Conservation (phyloP, 1,284 basidiomycete genomes). For the Pisolithus thermaeus region DNA sequence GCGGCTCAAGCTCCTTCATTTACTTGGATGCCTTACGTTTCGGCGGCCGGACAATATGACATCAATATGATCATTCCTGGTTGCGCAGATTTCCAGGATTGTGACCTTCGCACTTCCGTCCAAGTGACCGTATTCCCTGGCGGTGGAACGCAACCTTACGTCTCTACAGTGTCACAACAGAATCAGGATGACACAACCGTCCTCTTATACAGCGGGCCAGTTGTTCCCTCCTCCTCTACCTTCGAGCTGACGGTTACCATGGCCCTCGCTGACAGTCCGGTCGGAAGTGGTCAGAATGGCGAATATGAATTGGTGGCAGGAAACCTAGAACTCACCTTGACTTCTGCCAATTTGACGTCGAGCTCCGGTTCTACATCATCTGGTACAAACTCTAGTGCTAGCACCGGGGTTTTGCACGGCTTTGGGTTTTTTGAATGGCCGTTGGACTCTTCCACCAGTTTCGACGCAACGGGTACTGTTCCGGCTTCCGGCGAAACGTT, state of each 20-base stretch:
- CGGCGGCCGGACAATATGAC: constrained; percentile 81
- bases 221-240: constrained; percentile 65
- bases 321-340: constrained; percentile 68
- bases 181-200: constrained; percentile 59
- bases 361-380: constrained; percentile 24
- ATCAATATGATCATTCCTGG: constrained; percentile 86
- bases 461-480: constrained; percentile 54
- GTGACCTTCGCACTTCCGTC: constrained; percentile 75
- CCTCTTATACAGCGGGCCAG: constrained; percentile 76
- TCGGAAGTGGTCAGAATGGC: constrained; percentile 55
- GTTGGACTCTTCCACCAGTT: constrained; percentile 34
- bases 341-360: constrained; percentile 45
- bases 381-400: constrained; percentile 26
- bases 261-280: constrained; percentile 56
- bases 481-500: constrained; percentile 70
- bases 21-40: constrained; percentile 89
- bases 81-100: constrained; percentile 78
- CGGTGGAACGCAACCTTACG: constrained; percentile 55
- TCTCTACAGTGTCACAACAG: constrained; percentile 69
- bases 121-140: constrained; percentile 81
- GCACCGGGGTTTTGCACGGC: constrained; percentile 34
- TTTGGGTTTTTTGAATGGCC: constrained; percentile 85
- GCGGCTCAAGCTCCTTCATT: constrained; percentile 62
- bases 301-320: constrained; percentile 80
- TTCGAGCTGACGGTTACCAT: constrained; percentile 76